Evolutionary conservation across 208 protist genomes (phyloP), one percentile per base, ranked within the genome.

Genomic region (Histomonas meleagridis): DNA sequence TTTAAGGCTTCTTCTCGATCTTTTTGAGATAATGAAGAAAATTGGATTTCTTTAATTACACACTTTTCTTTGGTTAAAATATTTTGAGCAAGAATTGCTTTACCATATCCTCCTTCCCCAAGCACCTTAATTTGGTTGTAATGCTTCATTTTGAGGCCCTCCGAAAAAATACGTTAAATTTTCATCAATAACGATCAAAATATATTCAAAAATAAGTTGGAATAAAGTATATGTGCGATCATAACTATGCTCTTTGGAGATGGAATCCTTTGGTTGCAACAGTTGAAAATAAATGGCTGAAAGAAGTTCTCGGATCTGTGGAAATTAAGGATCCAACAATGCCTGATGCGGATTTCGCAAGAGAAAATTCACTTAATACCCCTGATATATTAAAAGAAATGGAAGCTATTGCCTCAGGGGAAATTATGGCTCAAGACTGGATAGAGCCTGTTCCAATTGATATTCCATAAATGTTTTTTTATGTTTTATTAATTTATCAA

Each of bases 91-190:
- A 92, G 91, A 60, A 76, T n/a, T 1, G 81, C 91, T 55, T 92
- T 92, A 0, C 57, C 91, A 55, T 79, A 92, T 14, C 91, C 91
- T 35, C 91, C 91, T 55, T 92, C 91, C 1, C 91, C 91, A 4
- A 92, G 62, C 5, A 90, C 81, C 55, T 92, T 92, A 49, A 92
- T 48, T 38, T 90, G 55, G 32, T 92, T 62, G 43, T 92, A 92
- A 46, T 86, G 28, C 43, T 92, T 57, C 91, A 92, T 92, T 35
- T 35, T 90, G 78, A n/a, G n/a, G n/a, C n/a, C n/a, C n/a, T n/a
- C n/a, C n/a, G n/a, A n/a, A n/a, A n/a, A n/a, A n/a, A n/a, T n/a
- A n/a, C n/a, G n/a, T n/a, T n/a, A n/a, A n/a, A n/a, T n/a, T n/a
- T n/a, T n/a, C n/a, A n/a, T n/a, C n/a, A n/a, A n/a, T n/a, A n/a